phyloP scores from a whole-genome alignment of 1,284 basidiomycete genomes.

The Cystodermella granulosa region DNA sequence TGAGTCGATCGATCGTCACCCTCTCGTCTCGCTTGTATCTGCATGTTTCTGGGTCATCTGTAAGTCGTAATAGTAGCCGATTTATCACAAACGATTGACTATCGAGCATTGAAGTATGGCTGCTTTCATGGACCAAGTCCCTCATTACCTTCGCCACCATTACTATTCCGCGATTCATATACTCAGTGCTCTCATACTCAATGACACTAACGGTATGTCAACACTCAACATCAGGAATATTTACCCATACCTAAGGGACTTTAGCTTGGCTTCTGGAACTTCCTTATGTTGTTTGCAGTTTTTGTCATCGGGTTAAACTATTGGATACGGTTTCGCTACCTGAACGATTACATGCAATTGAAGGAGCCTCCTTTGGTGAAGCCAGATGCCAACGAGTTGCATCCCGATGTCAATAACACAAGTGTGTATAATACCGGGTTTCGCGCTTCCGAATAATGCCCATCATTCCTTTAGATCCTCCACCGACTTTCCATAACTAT shows the following conservation, averaged over 20 bases:
- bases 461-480: slow-evolving; percentile 44
- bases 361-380: slow-evolving; percentile 81
- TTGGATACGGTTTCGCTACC: slow-evolving; percentile 77
- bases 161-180: slow-evolving; percentile 70
- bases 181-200: slow-evolving; percentile 78
- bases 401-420: slow-evolving; percentile 77
- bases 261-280: slow-evolving; percentile 84
- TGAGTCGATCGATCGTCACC: slow-evolving; percentile 42
- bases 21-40: slow-evolving; percentile 70
- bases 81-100: slow-evolving; percentile 5
- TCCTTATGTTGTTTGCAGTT: slow-evolving; percentile 69
- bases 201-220: slow-evolving; percentile 73
- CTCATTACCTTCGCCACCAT: slow-evolving; percentile 75
- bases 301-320: slow-evolving; percentile 71
- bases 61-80: slow-evolving; percentile 39
- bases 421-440: slow-evolving; percentile 26
- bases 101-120: slow-evolving; percentile 56
- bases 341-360: slow-evolving; percentile 72
- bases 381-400: slow-evolving; percentile 72
- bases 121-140: slow-evolving; percentile 69
- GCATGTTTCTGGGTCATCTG: slow-evolving; percentile 79
- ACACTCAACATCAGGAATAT: not conserved
- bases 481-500: slow-evolving; percentile 85
- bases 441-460: not conserved
- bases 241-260: not conserved